A percentile compares a stretch with the other conserved stretches of the same genome.
Evolutionary conservation across 2,329 filamentous ascomycete species (phyloP).

Genomic region (Exophiala dermatitidis): DNA sequence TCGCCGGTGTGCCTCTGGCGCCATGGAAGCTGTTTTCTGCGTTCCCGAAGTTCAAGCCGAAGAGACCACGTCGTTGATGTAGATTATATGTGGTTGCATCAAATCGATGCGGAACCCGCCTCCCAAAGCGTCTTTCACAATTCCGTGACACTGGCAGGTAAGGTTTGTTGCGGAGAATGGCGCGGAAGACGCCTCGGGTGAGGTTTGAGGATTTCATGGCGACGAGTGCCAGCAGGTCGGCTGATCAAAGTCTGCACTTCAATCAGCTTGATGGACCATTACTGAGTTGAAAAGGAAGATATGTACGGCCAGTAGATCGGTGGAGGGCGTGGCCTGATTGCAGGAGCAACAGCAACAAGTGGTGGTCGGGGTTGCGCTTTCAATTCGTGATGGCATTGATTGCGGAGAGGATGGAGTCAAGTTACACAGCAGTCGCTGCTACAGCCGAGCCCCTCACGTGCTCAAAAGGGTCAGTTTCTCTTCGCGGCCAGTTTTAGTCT

Average conservation of each 20-base stretch:
- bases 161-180: conserved; percentile 41
- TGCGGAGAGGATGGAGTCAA: too few relatives aligned
- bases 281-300: too few relatives aligned
- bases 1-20: conserved; percentile 18
- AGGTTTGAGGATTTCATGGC: conserved; percentile 39
- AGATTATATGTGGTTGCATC: conserved; percentile 1
- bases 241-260: background rate
- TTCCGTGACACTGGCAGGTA: conserved; percentile 21
- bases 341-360: too few relatives aligned
- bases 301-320: too few relatives aligned
- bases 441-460: too few relatives aligned
- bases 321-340: too few relatives aligned
- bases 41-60: conserved; percentile 16
- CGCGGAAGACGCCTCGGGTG: conserved; percentile 39
- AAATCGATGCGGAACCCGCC: background rate
- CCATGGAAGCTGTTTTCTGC: conserved; percentile 10
- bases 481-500: too few relatives aligned
- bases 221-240: background rate
- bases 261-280: background rate
- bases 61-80: conserved; percentile 18
- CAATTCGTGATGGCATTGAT: too few relatives aligned
- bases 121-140: conserved; percentile 11
- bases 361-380: too few relatives aligned
- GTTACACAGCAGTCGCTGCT: too few relatives aligned
- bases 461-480: too few relatives aligned